phyloP scores from a whole-genome alignment of 768 basidiomycete species.

The Auriscalpium orientale region DNA sequence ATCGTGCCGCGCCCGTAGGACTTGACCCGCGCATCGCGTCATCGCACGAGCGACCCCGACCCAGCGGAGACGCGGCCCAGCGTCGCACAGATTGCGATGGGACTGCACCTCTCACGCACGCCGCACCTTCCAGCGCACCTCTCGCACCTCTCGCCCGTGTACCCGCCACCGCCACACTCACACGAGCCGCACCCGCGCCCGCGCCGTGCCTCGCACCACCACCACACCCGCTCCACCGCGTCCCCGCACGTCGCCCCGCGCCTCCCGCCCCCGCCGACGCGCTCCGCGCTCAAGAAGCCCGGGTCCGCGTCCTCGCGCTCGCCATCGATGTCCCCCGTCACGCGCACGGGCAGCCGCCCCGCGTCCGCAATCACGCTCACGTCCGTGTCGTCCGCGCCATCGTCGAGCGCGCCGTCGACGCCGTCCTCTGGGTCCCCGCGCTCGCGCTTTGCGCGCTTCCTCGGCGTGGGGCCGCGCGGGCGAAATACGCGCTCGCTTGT shows the following conservation, averaged over 20 bases:
- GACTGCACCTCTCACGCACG: slow-evolving; percentile 68
- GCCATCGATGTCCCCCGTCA: slow-evolving; percentile 25
- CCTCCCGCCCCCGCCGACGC: slow-evolving; percentile 49
- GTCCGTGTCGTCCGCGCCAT: slow-evolving; percentile 33
- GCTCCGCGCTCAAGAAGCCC: slow-evolving; percentile 59
- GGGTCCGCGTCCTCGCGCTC: slow-evolving; percentile 7
- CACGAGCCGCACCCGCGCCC: slow-evolving; percentile 7
- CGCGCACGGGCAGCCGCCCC: background rate
- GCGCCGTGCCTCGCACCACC: background rate
- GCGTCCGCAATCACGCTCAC: slow-evolving; percentile 37
- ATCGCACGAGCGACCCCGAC: slow-evolving; percentile 33
- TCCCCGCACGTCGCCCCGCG: slow-evolving; percentile 21
- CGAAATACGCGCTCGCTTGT: background rate
- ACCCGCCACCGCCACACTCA: background rate
- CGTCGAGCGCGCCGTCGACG: slow-evolving; percentile 19
- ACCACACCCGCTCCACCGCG: slow-evolving; percentile 25
- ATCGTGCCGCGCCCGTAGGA: background rate
- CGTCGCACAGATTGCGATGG: slow-evolving; percentile 76
- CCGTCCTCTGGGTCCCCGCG: slow-evolving; percentile 16
- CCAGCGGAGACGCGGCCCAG: slow-evolving; percentile 44
- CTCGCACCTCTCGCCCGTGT: slow-evolving; percentile 4
- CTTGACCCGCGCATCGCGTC: slow-evolving; percentile 15
- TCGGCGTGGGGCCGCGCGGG: background rate
- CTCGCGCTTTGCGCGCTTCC: slow-evolving; percentile 24
- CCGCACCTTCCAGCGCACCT: slow-evolving; percentile 51